phyloP scores from a whole-genome alignment of 2,329 filamentous ascomycete genomes.

The Diaporthe ampelina region DNA sequence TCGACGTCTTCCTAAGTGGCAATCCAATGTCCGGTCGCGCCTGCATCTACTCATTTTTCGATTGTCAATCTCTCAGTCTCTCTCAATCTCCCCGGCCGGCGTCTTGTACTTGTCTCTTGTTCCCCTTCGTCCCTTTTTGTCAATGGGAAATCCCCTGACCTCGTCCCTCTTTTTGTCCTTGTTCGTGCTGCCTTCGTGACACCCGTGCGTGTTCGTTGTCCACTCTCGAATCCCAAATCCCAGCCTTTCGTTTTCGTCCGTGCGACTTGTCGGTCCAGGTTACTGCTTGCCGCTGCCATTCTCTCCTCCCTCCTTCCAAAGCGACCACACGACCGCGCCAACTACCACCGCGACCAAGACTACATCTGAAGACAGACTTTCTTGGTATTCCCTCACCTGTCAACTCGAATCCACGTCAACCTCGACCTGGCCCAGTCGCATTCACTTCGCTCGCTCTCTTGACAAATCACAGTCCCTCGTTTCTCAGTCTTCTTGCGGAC shows the following conservation, averaged over 20 bases:
- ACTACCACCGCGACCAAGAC: background rate
- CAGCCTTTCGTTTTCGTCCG: slow-evolving; percentile 22
- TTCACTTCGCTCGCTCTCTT: slow-evolving; percentile 12
- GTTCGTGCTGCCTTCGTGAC: slow-evolving; percentile 18
- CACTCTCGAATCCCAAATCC: slow-evolving; percentile 16
- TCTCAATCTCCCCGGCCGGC: slow-evolving; percentile 8
- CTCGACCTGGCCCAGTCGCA: slow-evolving; percentile 19
- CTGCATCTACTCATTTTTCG: slow-evolving; percentile 36
- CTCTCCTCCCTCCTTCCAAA: slow-evolving; percentile 3
- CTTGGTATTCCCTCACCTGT: background rate
- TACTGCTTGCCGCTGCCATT: slow-evolving; percentile 23
- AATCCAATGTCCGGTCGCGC: slow-evolving; percentile 37
- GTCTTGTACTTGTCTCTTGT: slow-evolving; percentile 1
- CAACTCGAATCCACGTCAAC: background rate
- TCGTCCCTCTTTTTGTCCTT: slow-evolving; percentile 21
- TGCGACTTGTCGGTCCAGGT: slow-evolving; percentile 29
- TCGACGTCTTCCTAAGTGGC: slow-evolving; percentile 27
- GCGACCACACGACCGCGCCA: background rate
- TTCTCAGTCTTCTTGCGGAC: background rate
- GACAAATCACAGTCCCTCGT: background rate
- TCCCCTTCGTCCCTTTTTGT: slow-evolving; percentile 26
- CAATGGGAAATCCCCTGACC: slow-evolving; percentile 27
- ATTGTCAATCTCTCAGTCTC: slow-evolving; percentile 31
- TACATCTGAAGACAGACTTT: slow-evolving; percentile 4
- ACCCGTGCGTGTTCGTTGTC: slow-evolving; percentile 10